Percentiles rank a stretch among this genome's conserved stretches.
These are phyloP conservation scores for Aeminium ludgeri DNA, from an alignment of 495 filamentous ascomycete species.

Conservation along the genomic window DNA sequence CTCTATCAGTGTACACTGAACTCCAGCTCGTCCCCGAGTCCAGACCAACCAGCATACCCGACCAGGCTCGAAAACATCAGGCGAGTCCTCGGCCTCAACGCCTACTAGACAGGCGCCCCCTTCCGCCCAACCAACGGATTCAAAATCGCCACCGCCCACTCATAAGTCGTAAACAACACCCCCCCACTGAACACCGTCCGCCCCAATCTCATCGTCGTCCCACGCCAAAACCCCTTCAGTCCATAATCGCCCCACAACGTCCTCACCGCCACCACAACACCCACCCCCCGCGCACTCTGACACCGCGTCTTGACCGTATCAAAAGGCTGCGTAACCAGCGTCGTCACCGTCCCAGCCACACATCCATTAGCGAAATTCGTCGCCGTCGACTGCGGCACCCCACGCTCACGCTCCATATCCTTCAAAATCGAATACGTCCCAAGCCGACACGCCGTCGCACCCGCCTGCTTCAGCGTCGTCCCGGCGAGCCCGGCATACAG, in stretches of 20 bases:
- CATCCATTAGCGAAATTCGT: slow-evolving; percentile 46
- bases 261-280: slow-evolving; percentile 34
- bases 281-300: slow-evolving; percentile 38
- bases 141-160: slow-evolving; percentile 30
- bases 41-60: too few relatives aligned
- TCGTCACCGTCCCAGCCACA: slow-evolving; percentile 43
- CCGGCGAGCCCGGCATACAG: slow-evolving; percentile 44
- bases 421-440: slow-evolving; percentile 53
- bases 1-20: background rate
- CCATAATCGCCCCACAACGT: slow-evolving; percentile 39
- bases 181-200: slow-evolving; percentile 47
- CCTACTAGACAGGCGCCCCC: background rate
- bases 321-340: slow-evolving; percentile 47
- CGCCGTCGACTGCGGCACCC: slow-evolving; percentile 27
- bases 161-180: slow-evolving; percentile 48
- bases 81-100: too few relatives aligned
- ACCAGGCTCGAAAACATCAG: too few relatives aligned
- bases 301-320: slow-evolving; percentile 50
- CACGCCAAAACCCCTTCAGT: slow-evolving; percentile 44
- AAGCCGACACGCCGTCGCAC: slow-evolving; percentile 46
- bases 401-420: slow-evolving; percentile 32
- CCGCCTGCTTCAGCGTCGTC: slow-evolving; percentile 51
- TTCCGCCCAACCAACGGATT: slow-evolving; percentile 6
- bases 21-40: too few relatives aligned
- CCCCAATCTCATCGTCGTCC: slow-evolving; percentile 49